phyloP scores from a whole-genome alignment of 2,329 filamentous ascomycete species.

The Beauveria sp. region DNA sequence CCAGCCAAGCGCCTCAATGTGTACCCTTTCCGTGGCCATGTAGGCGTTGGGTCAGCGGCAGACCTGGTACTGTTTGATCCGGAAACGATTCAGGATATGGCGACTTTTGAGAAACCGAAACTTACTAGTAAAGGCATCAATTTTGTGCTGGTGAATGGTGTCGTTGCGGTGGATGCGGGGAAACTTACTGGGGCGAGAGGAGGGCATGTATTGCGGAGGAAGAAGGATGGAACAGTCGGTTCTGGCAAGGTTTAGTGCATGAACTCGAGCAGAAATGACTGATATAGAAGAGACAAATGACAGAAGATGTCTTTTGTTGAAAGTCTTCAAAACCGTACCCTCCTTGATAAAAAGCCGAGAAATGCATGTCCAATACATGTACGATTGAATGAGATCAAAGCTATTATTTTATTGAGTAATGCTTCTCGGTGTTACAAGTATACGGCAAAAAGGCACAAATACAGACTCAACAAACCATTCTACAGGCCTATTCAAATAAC shows the following conservation, averaged over 20 bases:
- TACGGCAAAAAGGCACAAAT: too few species aligned
- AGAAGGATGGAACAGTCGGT: background rate
- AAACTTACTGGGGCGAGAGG: conserved; percentile 16
- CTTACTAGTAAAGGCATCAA: conserved; percentile 15
- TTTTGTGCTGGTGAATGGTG: conserved; percentile 19
- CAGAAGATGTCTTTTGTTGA: too few species aligned
- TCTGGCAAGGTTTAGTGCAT: background rate
- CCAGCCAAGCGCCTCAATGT: conserved; percentile 18
- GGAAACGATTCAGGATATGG: conserved; percentile 16
- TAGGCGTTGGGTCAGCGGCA: conserved; percentile 18
- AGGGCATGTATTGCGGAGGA: conserved; percentile 15
- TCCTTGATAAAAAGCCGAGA: too few species aligned
- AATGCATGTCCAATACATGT: too few species aligned
- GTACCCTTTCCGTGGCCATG: conserved; percentile 17
- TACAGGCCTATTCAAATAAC: too few species aligned
- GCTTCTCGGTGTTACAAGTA: too few species aligned
- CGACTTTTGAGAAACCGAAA: conserved; percentile 18
- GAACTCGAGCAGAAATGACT: too few species aligned
- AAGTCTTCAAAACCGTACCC: too few species aligned
- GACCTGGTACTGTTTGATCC: conserved; percentile 19
- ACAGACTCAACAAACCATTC: too few species aligned
- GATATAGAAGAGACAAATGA: too few species aligned
- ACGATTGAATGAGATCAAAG: too few species aligned
- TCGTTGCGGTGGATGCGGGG: conserved; percentile 17
- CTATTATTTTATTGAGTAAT: too few species aligned